Base-by-base conservation (phyloP, 805 yeast genomes). In the Cyberlindnera mrakii region DNA sequence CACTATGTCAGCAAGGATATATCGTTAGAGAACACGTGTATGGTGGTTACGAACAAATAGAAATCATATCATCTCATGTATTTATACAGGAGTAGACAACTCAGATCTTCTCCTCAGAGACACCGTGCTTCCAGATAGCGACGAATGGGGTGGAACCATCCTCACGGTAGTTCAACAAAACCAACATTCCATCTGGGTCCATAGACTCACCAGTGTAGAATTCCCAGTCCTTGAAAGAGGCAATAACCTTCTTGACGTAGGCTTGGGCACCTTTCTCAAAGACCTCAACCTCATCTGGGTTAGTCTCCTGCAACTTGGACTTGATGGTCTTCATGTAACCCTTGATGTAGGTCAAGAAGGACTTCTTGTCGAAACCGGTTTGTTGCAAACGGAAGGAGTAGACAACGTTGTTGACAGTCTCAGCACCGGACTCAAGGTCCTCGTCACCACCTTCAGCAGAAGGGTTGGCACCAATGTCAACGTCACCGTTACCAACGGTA, bases 141-240 rank as follows among this genome's bases (percentile, higher is more conserved):
- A 91, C 93, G 76, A 68, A 93, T 67, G 99, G 99, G 60, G 99
- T 93, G 62, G 82, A 77, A 78, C 99, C 99, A 69, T 93, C 98
- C 78, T 93, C 99, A 77, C 99, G 95, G 89, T 91, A 93, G 95
- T 93, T 93, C 74, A 93, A 85, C 71, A 93, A 81, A 59, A 89
- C 88, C 66, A 93, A 74, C 99, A 93, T 93, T 60, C 84, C 99
- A 74, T 93, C 99, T 71, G 99, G 99, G 82, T 93, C 97, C 99
- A 93, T 93, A 67, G 96, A 85, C 78, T 91, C 98, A 79, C 99
- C 98, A 59, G 96, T 91, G 90, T 74, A 93, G 81, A 93, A 93
- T 68, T 93, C 99, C 95, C 95, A 93, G 82, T 93, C 99, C 68
- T 84, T 85, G 93, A 93, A 93, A 72, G 90, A 84, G 64, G 82